These are phyloP conservation scores for Gossypium australe DNA, from an alignment of 345 rosid genomes.

Conservation along the genomic window DNA sequence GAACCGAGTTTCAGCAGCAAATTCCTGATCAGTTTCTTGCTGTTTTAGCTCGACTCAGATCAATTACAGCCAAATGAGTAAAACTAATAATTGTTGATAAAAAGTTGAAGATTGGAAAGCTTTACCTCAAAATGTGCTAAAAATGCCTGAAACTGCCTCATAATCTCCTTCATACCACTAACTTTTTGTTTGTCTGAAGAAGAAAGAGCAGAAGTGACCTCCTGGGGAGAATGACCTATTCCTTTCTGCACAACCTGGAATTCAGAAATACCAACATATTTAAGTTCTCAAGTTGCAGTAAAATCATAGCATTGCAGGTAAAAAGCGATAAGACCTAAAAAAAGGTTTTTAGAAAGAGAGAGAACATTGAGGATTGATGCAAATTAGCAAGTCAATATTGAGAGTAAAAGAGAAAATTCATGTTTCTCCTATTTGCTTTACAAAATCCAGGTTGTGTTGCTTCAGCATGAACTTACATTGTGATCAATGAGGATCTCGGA, in stretches of 20 bases:
- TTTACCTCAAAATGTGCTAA: conserved; percentile 77
- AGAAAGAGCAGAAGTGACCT: conserved; percentile 75
- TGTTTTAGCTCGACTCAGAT: too few relatives aligned
- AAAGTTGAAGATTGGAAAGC: background rate
- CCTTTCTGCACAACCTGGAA: conserved; percentile 63
- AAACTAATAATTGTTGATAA: background rate
- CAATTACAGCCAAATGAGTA: background rate
- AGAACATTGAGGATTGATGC: background rate
- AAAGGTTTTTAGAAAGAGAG: background rate
- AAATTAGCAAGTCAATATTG: background rate
- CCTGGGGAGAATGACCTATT: conserved; percentile 75
- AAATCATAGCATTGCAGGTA: background rate
- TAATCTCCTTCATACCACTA: conserved; percentile 54
- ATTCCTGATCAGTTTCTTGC: too few relatives aligned
- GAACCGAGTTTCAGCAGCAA: too few relatives aligned
- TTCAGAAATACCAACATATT: conserved; percentile 10
- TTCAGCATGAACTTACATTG: conserved; percentile 40
- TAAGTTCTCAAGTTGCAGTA: conserved; percentile 11
- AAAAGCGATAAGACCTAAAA: background rate
- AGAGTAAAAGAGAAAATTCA: background rate
- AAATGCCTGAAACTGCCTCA: conserved; percentile 60
- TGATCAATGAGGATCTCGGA: conserved; percentile 79
- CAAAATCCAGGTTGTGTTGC: background rate
- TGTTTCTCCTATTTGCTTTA: too few relatives aligned
- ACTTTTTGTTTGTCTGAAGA: conserved; percentile 42